A percentile compares a stretch with the other conserved stretches of the same genome.
These are phyloP conservation scores for Jackrogersella minutella DNA, from an alignment of 495 filamentous ascomycete genomes.

Conservation along the genomic window DNA sequence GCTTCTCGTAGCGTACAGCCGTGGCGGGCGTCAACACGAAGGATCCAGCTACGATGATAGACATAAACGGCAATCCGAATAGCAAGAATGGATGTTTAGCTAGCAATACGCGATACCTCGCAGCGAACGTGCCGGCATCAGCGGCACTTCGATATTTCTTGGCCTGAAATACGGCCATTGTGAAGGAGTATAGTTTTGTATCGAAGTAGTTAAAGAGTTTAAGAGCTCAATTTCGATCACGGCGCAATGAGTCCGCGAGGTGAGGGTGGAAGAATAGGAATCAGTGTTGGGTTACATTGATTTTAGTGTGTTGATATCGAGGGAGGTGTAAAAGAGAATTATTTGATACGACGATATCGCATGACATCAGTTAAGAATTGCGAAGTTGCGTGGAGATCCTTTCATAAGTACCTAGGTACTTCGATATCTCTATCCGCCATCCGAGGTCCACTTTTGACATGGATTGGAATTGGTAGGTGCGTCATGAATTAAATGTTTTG, in stretches of 20 bases:
- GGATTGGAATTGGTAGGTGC: neutral
- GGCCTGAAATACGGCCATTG: slow-evolving; percentile 76
- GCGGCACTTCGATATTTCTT: slow-evolving; percentile 73
- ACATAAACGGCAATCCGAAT: slow-evolving; percentile 95
- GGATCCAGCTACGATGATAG: slow-evolving; percentile 89
- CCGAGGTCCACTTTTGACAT: neutral
- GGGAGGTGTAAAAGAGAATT: too few relatives aligned
- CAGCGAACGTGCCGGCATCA: slow-evolving; percentile 70
- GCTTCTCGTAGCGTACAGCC: slow-evolving; percentile 88
- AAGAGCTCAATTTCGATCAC: neutral
- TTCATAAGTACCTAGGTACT: neutral
- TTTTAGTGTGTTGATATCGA: too few relatives aligned
- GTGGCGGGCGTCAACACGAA: slow-evolving; percentile 95
- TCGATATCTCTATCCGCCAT: neutral
- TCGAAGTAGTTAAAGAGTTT: too few relatives aligned
- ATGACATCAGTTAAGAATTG: slow-evolving; percentile 10
- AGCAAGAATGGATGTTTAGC: slow-evolving; percentile 84
- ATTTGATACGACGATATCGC: neutral
- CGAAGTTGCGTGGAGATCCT: too few relatives aligned
- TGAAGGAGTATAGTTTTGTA: neutral
- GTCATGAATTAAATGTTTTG: neutral
- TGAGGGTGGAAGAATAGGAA: neutral
- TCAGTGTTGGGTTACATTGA: neutral
- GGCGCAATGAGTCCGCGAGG: too few relatives aligned
- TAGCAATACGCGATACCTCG: slow-evolving; percentile 75